Percentiles rank a stretch among this genome's conserved stretches.
Conservation (phyloP, 495 filamentous ascomycete genomes). For the Jackrogersella multiformis region DNA sequence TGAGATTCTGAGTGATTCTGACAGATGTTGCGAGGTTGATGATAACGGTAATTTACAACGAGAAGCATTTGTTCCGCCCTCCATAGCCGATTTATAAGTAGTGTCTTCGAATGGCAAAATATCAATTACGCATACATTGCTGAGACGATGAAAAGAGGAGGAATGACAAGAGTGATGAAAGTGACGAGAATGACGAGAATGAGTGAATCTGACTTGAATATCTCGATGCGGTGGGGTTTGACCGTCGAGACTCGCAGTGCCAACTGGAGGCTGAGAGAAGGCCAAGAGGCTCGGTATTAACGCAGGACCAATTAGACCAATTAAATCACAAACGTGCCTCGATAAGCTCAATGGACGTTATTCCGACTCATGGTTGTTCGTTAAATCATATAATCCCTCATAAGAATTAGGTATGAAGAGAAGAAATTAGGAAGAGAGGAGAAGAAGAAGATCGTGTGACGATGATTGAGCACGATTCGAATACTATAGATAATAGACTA, state of each 20-base stretch:
- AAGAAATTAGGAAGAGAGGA: neutral
- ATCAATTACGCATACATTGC: conserved; percentile 8
- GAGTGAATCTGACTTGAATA: conserved; percentile 13
- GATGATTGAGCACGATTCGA: neutral
- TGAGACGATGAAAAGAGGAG: conserved; percentile 15
- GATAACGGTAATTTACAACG: neutral
- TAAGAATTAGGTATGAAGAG: neutral
- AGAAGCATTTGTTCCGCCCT: neutral
- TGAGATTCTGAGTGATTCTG: neutral
- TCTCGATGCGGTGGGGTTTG: conserved; percentile 32
- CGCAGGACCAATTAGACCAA: no score
- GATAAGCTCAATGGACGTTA: conserved; percentile 17
- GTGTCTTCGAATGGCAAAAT: neutral
- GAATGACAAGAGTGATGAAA: neutral
- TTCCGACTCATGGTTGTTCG: conserved; percentile 6
- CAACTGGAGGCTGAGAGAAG: conserved; percentile 24
- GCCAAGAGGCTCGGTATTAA: conserved; percentile 27
- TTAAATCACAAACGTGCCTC: conserved; percentile 19
- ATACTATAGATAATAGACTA: no score
- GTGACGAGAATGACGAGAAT: conserved; percentile 10
- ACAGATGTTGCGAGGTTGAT: conserved; percentile 4
- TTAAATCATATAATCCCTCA: no score
- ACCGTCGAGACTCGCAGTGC: conserved; percentile 6
- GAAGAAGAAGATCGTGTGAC: neutral
- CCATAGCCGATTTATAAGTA: conserved; percentile 12